Percentiles rank a stretch among this genome's conserved stretches.
Conservation (phyloP, 2,329 filamentous ascomycete species). For the Cadophora malorum region DNA sequence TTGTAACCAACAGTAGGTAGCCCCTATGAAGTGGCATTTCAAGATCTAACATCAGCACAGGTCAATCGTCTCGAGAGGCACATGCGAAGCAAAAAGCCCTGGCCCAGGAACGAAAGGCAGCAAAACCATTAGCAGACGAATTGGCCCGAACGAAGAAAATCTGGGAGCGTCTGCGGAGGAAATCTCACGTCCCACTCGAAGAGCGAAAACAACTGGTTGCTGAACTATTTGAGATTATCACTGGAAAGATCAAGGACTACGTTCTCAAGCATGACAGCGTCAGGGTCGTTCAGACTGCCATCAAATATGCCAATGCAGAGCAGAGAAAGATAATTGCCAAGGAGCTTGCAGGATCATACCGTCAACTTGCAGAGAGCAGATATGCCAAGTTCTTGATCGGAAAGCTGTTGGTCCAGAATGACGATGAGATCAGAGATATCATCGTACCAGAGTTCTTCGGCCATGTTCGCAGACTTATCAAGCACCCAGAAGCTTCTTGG, state of each 20-base stretch:
- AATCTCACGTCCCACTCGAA: constrained; percentile 89
- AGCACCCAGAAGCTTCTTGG: constrained; percentile 96
- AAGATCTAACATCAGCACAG: constrained; percentile 53
- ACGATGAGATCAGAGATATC: constrained; percentile 83
- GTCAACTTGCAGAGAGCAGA: constrained; percentile 86
- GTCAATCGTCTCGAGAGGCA: constrained; percentile 78
- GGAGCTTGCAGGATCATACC: constrained; percentile 86
- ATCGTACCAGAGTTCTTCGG: constrained; percentile 96
- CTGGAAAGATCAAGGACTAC: constrained; percentile 90
- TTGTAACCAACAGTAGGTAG: constrained; percentile 39
- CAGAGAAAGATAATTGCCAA: constrained; percentile 86
- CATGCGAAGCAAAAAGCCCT: constrained; percentile 93
- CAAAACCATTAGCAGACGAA: constrained; percentile 91
- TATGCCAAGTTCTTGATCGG: constrained; percentile 98
- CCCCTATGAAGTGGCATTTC: not conserved
- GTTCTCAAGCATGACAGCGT: constrained; percentile 98
- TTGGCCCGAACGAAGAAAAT: constrained; percentile 92
- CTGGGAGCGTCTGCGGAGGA: constrained; percentile 91
- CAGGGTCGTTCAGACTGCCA: constrained; percentile 92
- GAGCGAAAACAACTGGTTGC: constrained; percentile 86
- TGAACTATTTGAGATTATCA: constrained; percentile 91
- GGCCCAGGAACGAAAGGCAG: constrained; percentile 85
- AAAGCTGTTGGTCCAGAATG: constrained; percentile 92
- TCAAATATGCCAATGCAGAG: constrained; percentile 90
- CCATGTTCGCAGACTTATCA: constrained; percentile 89